Conservation (phyloP, 1,284 basidiomycete species). For the Porogramme epimiltina region DNA sequence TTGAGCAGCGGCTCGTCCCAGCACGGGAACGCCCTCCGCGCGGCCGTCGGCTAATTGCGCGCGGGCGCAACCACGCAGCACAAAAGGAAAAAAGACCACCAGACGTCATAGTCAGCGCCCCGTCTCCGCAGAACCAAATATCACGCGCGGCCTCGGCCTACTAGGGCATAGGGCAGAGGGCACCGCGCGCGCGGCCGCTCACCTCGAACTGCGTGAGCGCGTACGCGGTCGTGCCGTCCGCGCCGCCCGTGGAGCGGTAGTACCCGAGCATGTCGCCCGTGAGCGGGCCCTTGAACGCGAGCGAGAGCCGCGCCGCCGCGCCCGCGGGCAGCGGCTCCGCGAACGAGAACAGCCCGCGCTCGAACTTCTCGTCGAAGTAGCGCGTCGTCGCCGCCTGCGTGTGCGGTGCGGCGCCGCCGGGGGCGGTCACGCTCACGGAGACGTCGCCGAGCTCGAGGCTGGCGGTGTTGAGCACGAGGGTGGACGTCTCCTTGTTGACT, state of each 20-base stretch:
- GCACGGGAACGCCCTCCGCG: conserved; percentile 81
- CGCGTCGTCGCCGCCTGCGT: conserved; percentile 50
- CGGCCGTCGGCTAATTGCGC: conserved; percentile 75
- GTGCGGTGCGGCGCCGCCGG: conserved; percentile 57
- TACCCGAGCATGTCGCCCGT: conserved; percentile 75
- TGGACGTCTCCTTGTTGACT: conserved; percentile 65
- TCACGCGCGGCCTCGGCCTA: neutral
- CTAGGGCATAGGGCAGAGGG: neutral
- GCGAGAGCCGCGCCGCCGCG: conserved; percentile 62
- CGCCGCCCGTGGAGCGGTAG: conserved; percentile 61
- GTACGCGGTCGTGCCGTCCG: conserved; percentile 58
- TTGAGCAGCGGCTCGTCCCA: conserved; percentile 97
- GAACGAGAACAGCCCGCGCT: conserved; percentile 67
- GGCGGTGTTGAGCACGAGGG: conserved; percentile 74
- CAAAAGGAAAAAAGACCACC: no score
- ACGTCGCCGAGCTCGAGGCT: conserved; percentile 72
- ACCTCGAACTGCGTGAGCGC: conserved; percentile 85
- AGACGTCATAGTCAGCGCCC: neutral
- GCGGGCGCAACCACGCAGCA: neutral
- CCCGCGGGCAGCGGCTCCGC: conserved; percentile 57
- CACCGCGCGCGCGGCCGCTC: neutral
- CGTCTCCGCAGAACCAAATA: no score
- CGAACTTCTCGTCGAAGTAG: conserved; percentile 61
- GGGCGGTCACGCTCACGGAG: conserved; percentile 65
- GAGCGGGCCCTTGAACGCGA: conserved; percentile 67